Conservation (phyloP, 305 asterid species). For the Fraxinus dipetala region DNA sequence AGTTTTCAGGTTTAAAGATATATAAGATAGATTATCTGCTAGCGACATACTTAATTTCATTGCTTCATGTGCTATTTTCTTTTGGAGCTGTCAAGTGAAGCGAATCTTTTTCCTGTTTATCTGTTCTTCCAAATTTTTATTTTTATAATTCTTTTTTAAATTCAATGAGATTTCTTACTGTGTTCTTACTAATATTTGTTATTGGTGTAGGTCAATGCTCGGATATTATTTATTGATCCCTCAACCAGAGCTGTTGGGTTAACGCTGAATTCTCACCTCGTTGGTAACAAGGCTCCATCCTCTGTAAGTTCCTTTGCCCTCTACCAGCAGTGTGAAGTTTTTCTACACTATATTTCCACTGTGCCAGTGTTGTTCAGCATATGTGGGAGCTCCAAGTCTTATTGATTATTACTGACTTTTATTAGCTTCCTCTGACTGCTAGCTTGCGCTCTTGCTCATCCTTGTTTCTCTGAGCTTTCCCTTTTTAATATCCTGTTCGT, state of each 20-base stretch:
- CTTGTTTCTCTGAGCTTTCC: not conserved
- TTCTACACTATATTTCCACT: not conserved
- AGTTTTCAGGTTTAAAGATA: slow-evolving; percentile 9
- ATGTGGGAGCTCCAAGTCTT: slow-evolving; percentile 11
- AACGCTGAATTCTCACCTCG: slow-evolving; percentile 77
- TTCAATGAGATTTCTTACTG: slow-evolving; percentile 6
- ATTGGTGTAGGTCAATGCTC: slow-evolving; percentile 72
- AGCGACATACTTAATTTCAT: not conserved
- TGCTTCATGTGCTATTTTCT: not conserved
- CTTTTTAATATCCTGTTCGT: not conserved
- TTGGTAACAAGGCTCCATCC: slow-evolving; percentile 71
- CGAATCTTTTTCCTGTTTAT: not conserved
- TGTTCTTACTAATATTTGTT: slow-evolving; percentile 20
- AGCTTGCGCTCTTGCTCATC: not conserved
- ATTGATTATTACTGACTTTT: not conserved
- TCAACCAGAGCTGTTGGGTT: slow-evolving; percentile 91
- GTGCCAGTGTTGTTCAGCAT: not conserved
- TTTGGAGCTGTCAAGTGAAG: not conserved
- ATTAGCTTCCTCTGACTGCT: slow-evolving; percentile 14
- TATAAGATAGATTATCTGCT: not conserved
- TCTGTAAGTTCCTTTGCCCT: slow-evolving; percentile 56
- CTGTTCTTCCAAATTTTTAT: not conserved
- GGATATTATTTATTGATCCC: slow-evolving; percentile 91
- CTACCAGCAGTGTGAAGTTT: not conserved
- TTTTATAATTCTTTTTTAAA: not conserved